These are phyloP conservation scores for Lycium barbarum DNA, from an alignment of 257 asterid species.

Conservation along the genomic window DNA sequence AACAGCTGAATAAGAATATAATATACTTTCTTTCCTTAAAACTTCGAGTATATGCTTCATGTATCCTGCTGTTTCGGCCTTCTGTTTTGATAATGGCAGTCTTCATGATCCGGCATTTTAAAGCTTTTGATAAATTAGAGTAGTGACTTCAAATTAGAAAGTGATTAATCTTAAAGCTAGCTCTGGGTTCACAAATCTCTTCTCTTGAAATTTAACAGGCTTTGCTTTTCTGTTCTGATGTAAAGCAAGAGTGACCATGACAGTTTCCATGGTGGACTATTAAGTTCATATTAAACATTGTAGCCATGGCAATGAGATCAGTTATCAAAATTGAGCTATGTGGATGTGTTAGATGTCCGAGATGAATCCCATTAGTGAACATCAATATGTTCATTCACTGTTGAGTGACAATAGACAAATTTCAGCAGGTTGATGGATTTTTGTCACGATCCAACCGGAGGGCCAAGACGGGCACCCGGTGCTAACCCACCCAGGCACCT, in stretches of 20 bases:
- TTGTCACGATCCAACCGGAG: too few relatives aligned
- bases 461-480: too few relatives aligned
- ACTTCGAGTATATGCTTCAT: neutral
- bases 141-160: neutral
- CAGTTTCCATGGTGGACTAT: neutral
- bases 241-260: conserved; percentile 16
- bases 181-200: neutral
- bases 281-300: neutral
- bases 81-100: neutral
- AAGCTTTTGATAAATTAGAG: conserved; percentile 12
- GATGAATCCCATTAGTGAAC: conserved; percentile 2
- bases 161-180: neutral
- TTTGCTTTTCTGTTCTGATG: conserved; percentile 19
- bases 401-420: neutral
- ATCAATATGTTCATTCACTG: neutral
- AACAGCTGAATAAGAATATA: conserved; percentile 72
- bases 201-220: neutral
- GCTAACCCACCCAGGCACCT: too few relatives aligned
- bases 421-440: neutral
- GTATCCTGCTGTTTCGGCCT: neutral
- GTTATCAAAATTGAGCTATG: neutral
- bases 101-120: neutral
- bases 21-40: neutral
- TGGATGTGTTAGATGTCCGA: neutral
- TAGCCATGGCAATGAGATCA: neutral